Conservation (phyloP, 371 early-diverging fungal genomes). For the Batkoa obscura region DNA sequence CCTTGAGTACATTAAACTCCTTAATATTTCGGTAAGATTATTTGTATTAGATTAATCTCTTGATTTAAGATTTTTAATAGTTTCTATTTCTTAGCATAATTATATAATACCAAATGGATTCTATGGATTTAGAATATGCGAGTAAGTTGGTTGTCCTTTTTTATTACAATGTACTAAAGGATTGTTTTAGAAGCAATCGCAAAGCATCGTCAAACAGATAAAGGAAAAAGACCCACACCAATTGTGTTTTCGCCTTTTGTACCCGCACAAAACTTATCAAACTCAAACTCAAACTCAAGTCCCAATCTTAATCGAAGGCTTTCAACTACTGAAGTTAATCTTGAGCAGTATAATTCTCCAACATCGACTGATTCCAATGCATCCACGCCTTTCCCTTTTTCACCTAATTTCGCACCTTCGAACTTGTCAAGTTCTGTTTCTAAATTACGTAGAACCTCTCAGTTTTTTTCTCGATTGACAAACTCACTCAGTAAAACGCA, state of each 20-base stretch:
- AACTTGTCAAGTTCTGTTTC: background rate
- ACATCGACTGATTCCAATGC: background rate
- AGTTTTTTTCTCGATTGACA: slow-evolving; percentile 2
- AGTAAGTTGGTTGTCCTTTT: background rate
- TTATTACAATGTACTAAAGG: background rate
- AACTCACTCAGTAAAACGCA: background rate
- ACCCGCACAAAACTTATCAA: no score
- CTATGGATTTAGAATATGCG: slow-evolving; percentile 5
- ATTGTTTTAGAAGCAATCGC: background rate
- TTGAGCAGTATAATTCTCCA: background rate
- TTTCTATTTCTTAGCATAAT: no score
- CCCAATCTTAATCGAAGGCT: background rate
- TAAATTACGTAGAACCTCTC: slow-evolving; percentile 2
- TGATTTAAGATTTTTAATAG: no score
- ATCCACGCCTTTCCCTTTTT: background rate
- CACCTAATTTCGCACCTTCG: background rate
- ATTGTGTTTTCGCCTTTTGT: background rate
- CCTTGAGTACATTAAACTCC: no score
- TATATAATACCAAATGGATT: background rate
- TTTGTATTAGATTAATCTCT: no score
- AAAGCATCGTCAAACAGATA: background rate
- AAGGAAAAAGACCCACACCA: background rate
- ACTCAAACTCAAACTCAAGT: background rate
- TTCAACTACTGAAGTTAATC: background rate
- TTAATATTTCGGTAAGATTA: no score